phyloP scores from a whole-genome alignment of 176 grass and related monocot species.

The Eleusine coracana region DNA sequence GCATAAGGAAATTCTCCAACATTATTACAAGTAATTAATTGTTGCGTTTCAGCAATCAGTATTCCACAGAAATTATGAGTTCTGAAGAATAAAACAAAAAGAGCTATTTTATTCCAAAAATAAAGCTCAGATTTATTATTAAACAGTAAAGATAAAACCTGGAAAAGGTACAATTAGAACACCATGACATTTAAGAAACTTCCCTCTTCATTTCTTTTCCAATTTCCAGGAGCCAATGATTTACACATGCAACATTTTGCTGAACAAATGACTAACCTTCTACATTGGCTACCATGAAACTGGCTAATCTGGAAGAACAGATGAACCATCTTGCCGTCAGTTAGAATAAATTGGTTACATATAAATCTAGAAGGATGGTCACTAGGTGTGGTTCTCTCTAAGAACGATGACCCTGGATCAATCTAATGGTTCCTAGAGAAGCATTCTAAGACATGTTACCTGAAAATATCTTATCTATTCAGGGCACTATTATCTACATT shows the following conservation, averaged over 20 bases:
- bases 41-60: background rate
- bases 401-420: slow-evolving; percentile 30
- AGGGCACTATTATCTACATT: slow-evolving; percentile 50
- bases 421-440: slow-evolving; percentile 37
- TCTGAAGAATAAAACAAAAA: background rate
- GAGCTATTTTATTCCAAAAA: background rate
- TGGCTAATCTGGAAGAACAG: slow-evolving; percentile 17
- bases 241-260: slow-evolving; percentile 40
- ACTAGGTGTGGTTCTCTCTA: slow-evolving; percentile 9
- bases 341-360: slow-evolving; percentile 25
- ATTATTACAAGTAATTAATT: background rate
- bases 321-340: slow-evolving; percentile 33
- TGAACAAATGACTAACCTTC: slow-evolving; percentile 23
- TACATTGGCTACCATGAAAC: slow-evolving; percentile 35
- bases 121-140: background rate
- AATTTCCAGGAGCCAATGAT: slow-evolving; percentile 6
- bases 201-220: slow-evolving; percentile 30
- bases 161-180: background rate
- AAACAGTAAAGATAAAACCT: background rate
- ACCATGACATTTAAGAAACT: background rate
- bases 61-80: background rate
- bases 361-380: slow-evolving; percentile 23
- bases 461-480: slow-evolving; percentile 41
- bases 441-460: slow-evolving; percentile 26
- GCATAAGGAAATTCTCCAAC: background rate